phyloP scores from a whole-genome alignment of 208 protist species.

The Leishmania tarentolae region DNA sequence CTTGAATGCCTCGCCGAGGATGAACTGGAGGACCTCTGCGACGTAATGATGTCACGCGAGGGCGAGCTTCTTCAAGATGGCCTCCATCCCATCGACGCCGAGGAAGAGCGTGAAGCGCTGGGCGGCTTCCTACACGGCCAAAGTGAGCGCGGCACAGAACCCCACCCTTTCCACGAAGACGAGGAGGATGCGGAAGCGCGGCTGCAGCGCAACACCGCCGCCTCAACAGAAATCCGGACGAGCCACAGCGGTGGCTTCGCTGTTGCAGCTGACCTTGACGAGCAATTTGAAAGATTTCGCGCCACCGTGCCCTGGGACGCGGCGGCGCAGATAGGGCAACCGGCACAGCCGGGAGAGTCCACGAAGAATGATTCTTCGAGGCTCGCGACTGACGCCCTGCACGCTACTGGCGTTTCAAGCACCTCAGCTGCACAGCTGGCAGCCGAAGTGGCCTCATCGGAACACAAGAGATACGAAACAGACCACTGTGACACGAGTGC shows the following conservation, averaged over 20 bases:
- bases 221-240: not conserved
- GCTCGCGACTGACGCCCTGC: not conserved
- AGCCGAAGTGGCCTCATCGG: not conserved
- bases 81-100: slow-evolving; percentile 39
- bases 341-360: slow-evolving; percentile 14
- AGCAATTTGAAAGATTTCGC: slow-evolving; percentile 47
- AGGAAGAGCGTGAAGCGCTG: slow-evolving; percentile 42
- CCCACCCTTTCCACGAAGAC: slow-evolving; percentile 38
- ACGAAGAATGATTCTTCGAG: slow-evolving; percentile 3
- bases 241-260: slow-evolving; percentile 11
- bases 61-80: slow-evolving; percentile 42
- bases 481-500: not conserved
- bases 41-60: slow-evolving; percentile 48
- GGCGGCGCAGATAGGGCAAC: slow-evolving; percentile 29
- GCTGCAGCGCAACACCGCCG: not conserved
- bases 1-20: slow-evolving; percentile 36
- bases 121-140: slow-evolving; percentile 15
- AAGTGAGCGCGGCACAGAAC: slow-evolving; percentile 13
- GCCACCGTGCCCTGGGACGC: slow-evolving; percentile 14
- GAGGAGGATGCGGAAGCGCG: slow-evolving; percentile 24
- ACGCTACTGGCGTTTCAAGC: not conserved
- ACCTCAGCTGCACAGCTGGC: not conserved
- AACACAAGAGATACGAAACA: not conserved
- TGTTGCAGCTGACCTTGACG: slow-evolving; percentile 24
- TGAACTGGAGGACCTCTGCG: slow-evolving; percentile 44